A percentile compares a stretch with the other conserved stretches of the same genome.
phyloP scores from a whole-genome alignment of 2,329 filamentous ascomycete genomes.

The Diplodia seriata region DNA sequence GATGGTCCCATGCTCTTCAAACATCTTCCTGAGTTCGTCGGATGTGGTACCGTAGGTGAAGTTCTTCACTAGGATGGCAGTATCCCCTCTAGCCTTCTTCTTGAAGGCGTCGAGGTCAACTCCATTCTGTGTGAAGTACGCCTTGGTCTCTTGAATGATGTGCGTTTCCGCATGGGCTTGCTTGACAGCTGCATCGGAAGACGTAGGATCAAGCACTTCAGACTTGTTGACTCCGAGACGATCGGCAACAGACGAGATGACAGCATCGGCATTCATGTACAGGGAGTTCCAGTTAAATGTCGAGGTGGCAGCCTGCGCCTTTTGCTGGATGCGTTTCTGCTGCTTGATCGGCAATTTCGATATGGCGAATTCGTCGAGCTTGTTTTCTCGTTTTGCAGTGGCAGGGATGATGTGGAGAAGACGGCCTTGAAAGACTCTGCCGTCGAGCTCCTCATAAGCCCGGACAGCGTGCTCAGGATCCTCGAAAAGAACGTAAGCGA shows the following conservation, averaged over 20 bases:
- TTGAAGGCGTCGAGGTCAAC: slow-evolving; percentile 94
- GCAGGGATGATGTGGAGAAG: slow-evolving; percentile 89
- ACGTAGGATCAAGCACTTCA: slow-evolving; percentile 93
- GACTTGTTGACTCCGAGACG: slow-evolving; percentile 89
- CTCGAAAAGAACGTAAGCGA: slow-evolving; percentile 82
- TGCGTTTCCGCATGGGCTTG: slow-evolving; percentile 97
- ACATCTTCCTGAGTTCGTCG: slow-evolving; percentile 79
- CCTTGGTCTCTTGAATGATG: slow-evolving; percentile 93
- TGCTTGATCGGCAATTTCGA: slow-evolving; percentile 94
- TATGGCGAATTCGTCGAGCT: slow-evolving; percentile 85
- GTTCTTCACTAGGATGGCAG: slow-evolving; percentile 90
- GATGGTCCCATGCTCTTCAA: slow-evolving; percentile 85
- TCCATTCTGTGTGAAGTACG: slow-evolving; percentile 85
- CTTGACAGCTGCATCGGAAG: slow-evolving; percentile 90
- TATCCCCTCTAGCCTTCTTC: slow-evolving; percentile 81
- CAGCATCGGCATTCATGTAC: slow-evolving; percentile 95
- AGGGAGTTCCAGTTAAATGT: slow-evolving; percentile 99
- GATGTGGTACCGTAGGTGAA: slow-evolving; percentile 82
- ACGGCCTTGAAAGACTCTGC: slow-evolving; percentile 88
- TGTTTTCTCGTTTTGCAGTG: slow-evolving; percentile 78
- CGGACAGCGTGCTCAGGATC: slow-evolving; percentile 75
- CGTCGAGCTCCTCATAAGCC: slow-evolving; percentile 81
- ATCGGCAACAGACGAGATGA: slow-evolving; percentile 86
- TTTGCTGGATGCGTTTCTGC: slow-evolving; percentile 87
- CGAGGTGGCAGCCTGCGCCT: slow-evolving; percentile 76